Conservation (phyloP, 306 rosid genomes). For the Vicia villosa region DNA sequence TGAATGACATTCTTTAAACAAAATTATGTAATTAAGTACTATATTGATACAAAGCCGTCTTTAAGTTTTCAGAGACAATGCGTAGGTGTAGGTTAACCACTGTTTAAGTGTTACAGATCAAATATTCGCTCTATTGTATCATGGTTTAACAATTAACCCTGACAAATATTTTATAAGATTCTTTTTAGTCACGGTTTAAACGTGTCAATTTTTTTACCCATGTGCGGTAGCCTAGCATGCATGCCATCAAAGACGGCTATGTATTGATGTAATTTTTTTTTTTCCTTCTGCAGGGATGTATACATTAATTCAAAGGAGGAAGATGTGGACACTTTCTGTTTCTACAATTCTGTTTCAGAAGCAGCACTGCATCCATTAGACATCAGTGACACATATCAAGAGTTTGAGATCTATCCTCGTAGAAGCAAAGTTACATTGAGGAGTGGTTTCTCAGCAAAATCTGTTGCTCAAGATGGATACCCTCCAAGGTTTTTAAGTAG, state of each 20-base stretch:
- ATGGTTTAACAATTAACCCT: no score
- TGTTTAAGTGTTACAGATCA: no score
- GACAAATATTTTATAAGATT: no score
- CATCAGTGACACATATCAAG: constrained; percentile 41
- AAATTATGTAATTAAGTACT: no score
- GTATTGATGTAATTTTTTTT: constrained; percentile 4
- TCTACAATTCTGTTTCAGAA: constrained; percentile 36
- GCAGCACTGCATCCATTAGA: constrained; percentile 40
- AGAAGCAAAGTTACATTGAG: constrained; percentile 40
- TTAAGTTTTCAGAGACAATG: no score
- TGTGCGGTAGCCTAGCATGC: no score
- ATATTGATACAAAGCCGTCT: no score
- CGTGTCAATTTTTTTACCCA: no score
- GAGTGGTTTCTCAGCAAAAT: constrained; percentile 57
- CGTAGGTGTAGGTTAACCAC: no score
- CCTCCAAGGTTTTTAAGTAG: constrained; percentile 55
- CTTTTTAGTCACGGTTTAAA: no score
- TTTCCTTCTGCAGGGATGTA: constrained; percentile 49
- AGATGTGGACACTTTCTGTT: constrained; percentile 50
- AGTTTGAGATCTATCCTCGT: constrained; percentile 50
- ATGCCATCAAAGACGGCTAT: no score
- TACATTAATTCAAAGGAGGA: constrained; percentile 48
- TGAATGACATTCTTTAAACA: background rate
- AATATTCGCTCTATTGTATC: no score
- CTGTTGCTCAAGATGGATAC: constrained; percentile 49